Evolutionary conservation across 148 eudicot genomes (phyloP), one percentile per base, ranked within the genome.

Genomic region (Salicornia ramosissima): DNA sequence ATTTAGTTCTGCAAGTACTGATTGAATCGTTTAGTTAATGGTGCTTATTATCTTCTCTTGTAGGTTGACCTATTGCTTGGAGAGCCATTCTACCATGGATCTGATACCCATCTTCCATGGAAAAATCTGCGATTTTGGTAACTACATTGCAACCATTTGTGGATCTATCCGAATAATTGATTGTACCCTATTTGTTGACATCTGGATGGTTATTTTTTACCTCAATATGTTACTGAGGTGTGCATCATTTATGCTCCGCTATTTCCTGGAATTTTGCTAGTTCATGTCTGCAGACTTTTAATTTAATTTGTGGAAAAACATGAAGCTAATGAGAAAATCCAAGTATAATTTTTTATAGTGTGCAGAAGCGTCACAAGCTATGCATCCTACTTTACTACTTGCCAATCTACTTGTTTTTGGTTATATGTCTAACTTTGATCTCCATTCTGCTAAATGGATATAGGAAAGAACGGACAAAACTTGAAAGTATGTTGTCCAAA

Each of bases 101-200:
- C 76, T 64, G 93, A 92, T 2, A 71, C 59, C 74, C 71, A 77
- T 77, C 93, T 92, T 75, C 97, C 97, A 62, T 92, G 97, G 97
- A 90, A 86, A 74, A 83, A 82, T 78, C 80, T 92, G 69, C 90
- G 93, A 59, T 92, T 92, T 77, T 92, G 97, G 97, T 92, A 85
- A 70, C 55, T 75, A 55, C 59, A 43, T 67, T 16, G 6, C 5
- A 49, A 26, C 70, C 52, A 19, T 46, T 4, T 29, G 29, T 47
- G 9, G 13, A 29, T 24, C 31, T 58, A 9, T 21, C 18, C 64
- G 30, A 22, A 39, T 33, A 26, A 5, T n/a, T 77, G 40, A 25
- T 55, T n/a, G 16, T 36, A 30, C 53, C 55, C 40, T 76, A 36
- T 64, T 25, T 53, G 43, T 46, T 33, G 45, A 19, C 29, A 62